phyloP scores from a whole-genome alignment of 768 basidiomycete genomes.

The Butyriboletus loyo region DNA sequence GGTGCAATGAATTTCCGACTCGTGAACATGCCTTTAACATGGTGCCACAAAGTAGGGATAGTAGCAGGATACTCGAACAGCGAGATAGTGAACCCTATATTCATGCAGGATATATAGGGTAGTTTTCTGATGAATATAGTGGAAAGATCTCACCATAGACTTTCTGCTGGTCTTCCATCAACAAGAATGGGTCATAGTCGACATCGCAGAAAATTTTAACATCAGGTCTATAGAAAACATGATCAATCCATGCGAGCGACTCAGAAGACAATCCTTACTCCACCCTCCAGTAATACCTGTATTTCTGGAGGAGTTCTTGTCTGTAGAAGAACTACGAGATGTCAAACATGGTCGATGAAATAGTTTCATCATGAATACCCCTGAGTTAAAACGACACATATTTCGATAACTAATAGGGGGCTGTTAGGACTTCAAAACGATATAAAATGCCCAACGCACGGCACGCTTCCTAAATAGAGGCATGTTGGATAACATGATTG shows the following conservation, averaged over 20 bases:
- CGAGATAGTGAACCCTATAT: constrained; percentile 72
- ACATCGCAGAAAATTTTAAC: constrained; percentile 82
- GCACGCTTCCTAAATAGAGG: constrained; percentile 55
- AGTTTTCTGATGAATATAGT: constrained; percentile 1
- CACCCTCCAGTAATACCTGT: constrained; percentile 88
- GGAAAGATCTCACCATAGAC: constrained; percentile 59
- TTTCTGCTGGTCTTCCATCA: constrained; percentile 78
- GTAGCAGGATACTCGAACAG: constrained; percentile 77
- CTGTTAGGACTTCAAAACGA: constrained; percentile 4
- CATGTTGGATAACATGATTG: neutral
- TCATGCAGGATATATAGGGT: constrained; percentile 21
- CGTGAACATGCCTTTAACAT: constrained; percentile 54
- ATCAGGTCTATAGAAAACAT: constrained; percentile 49
- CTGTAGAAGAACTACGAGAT: constrained; percentile 70
- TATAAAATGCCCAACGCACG: constrained; percentile 44
- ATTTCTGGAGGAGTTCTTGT: constrained; percentile 71
- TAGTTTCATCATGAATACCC: constrained; percentile 40
- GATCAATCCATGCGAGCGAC: constrained; percentile 6
- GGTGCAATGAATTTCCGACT: neutral
- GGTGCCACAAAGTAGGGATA: constrained; percentile 76
- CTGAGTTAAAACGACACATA: constrained; percentile 95
- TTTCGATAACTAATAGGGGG: constrained; percentile 67
- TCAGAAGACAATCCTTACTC: constrained; percentile 51
- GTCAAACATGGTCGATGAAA: neutral
- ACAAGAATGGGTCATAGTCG: constrained; percentile 74